Evolutionary conservation across 2,329 filamentous ascomycete species (phyloP), one percentile per base, ranked within the genome.

Genomic region (Fusarium odoratissimum): DNA sequence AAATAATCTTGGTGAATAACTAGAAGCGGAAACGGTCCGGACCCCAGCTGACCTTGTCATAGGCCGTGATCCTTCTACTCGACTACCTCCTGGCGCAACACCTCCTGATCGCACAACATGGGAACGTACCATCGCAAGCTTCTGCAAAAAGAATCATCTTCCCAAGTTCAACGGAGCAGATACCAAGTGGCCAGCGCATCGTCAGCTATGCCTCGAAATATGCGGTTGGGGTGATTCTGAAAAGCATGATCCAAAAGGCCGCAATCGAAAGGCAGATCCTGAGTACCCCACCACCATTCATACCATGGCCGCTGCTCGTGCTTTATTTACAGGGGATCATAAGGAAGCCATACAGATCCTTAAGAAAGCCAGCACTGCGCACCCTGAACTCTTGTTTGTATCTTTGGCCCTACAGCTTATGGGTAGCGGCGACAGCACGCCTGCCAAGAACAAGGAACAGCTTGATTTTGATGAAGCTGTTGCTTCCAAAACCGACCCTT

Each of bases 221-320:
- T 95, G 92, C 77, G 88, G 90, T 52, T 94, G 92, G 90, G 90
- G 92, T 86, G 90, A 81, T 84, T 88, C 64, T 77, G 86, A 73
- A 82, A 85, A 75, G 61, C 80, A 86, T 48, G 83, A 86, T 45
- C 80, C 82, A 17, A 82, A 85, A 46, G 85, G 84, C 28, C 76
- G 82, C 21, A 84, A 86, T 81, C 78, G 80, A 35, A 82, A 83
- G 13, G 81, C 80, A 33, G 82, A 81, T 40, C 79, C 84, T 2
- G 86, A 86, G 64, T 85, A 85, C 71, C 85, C 84, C n/a, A 89
- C 87, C 3, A 85, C 86, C 4, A 84, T 84, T 71, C 85, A 93
- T 77, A 95, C 94, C 55, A 93, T 92, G 86, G 91, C 91, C 16
- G 92, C 94, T 28, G 93, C 93, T 0, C 89, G 92, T 69, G 92